phyloP scores from a whole-genome alignment of 2,329 filamentous ascomycete species.

The Lomentospora prolificans region DNA sequence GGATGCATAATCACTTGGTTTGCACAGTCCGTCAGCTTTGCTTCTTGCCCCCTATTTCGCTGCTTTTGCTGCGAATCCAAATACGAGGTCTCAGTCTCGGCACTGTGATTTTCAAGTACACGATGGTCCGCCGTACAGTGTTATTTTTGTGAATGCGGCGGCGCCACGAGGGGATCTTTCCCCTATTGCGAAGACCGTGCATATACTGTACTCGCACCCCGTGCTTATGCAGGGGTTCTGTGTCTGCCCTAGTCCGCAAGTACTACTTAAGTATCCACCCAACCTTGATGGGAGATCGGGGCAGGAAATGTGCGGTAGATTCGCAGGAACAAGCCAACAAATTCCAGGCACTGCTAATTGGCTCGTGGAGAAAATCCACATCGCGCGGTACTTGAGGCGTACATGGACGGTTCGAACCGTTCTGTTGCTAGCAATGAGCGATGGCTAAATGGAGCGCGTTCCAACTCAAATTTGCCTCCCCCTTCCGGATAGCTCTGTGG shows the following conservation, averaged over 20 bases:
- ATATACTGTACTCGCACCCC: not conserved
- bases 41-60: not conserved
- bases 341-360: not conserved
- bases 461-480: not conserved
- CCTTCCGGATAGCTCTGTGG: not conserved
- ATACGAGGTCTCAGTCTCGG: not conserved
- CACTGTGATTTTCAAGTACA: not conserved
- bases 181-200: not conserved
- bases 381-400: not conserved
- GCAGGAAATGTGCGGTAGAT: too few relatives aligned
- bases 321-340: not conserved
- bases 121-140: not conserved
- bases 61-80: not conserved
- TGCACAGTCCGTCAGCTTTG: not conserved
- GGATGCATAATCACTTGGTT: not conserved
- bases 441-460: not conserved
- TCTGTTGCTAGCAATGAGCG: not conserved
- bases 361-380: not conserved
- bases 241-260: not conserved
- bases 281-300: too few relatives aligned
- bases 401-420: not conserved
- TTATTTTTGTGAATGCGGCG: not conserved
- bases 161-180: not conserved
- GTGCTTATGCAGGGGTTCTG: not conserved
- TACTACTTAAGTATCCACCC: not conserved